Evolutionary conservation across 2,329 filamentous ascomycete genomes (phyloP).

Genomic region (Phaeosphaeria sp.): DNA sequence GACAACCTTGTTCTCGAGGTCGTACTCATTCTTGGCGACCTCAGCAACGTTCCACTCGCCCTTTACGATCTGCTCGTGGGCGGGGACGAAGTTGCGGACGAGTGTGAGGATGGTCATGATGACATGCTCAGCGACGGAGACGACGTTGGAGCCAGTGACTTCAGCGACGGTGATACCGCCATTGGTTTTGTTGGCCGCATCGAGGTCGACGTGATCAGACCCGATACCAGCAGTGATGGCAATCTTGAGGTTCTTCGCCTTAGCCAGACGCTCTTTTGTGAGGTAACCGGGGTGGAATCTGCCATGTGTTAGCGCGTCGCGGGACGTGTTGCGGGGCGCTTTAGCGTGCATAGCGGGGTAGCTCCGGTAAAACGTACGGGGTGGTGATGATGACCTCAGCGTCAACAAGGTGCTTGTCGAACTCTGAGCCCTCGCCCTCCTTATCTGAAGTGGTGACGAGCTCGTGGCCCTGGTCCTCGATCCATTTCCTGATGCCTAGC

Average conservation of each 20-base stretch:
- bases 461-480: conserved; percentile 95
- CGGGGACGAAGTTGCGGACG: conserved; percentile 97
- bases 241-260: conserved; percentile 98
- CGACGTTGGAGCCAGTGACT: conserved; percentile 97
- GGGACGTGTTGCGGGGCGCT: conserved; percentile 34
- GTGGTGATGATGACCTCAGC: conserved; percentile 99
- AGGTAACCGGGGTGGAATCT: conserved; percentile 99
- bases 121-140: conserved; percentile 98
- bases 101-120: conserved; percentile 98
- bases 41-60: conserved; percentile 96
- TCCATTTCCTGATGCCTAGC: conserved; percentile 95
- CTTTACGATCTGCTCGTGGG: conserved; percentile 87
- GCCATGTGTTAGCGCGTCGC: conserved; percentile 18
- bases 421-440: conserved; percentile 89
- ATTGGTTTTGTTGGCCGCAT: conserved; percentile 98
- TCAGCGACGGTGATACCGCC: conserved; percentile 96
- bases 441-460: conserved; percentile 98
- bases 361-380: conserved; percentile 65
- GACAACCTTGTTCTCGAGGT: conserved; percentile 96
- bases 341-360: conserved; percentile 35
- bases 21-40: conserved; percentile 97
- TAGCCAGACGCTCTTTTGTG: conserved; percentile 91
- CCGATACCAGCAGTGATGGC: conserved; percentile 97
- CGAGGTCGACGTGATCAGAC: conserved; percentile 96
- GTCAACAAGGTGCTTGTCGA: conserved; percentile 94